Conservation (phyloP, 2,329 filamentous ascomycete genomes). For the Penicillium expansum region DNA sequence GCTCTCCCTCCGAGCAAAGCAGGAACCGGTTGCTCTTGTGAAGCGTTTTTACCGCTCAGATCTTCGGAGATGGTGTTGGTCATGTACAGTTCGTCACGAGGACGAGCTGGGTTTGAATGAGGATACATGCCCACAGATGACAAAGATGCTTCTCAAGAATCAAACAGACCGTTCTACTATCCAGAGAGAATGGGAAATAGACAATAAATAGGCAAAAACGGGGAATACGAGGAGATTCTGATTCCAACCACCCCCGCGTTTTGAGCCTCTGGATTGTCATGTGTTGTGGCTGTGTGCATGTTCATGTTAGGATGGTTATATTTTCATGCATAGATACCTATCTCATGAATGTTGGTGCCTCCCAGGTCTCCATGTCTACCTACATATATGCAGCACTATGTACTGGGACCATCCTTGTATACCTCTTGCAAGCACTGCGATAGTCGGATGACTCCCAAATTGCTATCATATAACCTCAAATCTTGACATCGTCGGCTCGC, state of each 20-base stretch:
- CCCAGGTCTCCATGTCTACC: not conserved
- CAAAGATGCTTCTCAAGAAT: too few relatives aligned
- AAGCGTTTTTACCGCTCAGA: not conserved
- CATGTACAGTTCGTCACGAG: not conserved
- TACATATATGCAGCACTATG: too few relatives aligned
- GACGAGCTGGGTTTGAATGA: not conserved
- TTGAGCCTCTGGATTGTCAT: not conserved
- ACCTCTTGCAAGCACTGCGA: too few relatives aligned
- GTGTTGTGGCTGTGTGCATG: not conserved
- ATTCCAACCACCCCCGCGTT: not conserved
- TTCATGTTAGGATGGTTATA: not conserved
- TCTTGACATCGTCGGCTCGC: too few relatives aligned
- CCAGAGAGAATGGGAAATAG: not conserved
- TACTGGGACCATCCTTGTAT: too few relatives aligned
- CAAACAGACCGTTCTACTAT: not conserved
- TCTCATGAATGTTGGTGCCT: not conserved
- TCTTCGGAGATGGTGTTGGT: constrained; percentile 3
- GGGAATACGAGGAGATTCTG: not conserved
- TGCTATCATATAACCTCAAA: too few relatives aligned
- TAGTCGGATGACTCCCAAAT: too few relatives aligned
- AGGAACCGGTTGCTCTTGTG: not conserved
- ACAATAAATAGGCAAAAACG: not conserved
- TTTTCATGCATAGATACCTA: not conserved
- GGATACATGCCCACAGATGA: not conserved
- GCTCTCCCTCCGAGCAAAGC: not conserved